Base-by-base conservation (phyloP, 2,329 filamentous ascomycete species). In the Xylariaceae sp. region DNA sequence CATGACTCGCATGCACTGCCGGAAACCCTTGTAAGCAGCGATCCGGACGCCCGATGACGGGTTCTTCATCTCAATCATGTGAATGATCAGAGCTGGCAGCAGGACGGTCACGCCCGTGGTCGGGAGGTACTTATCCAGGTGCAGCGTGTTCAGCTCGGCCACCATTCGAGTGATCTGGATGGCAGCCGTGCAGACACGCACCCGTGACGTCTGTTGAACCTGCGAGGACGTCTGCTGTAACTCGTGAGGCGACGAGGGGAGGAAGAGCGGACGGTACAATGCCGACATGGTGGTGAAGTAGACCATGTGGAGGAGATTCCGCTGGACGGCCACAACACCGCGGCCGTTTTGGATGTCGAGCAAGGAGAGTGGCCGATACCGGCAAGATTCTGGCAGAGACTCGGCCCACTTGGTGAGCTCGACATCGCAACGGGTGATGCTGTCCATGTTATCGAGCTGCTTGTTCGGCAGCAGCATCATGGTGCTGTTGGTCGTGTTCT, bases 401-500 rank as follows among this genome's bases (percentile, higher is more conserved):
- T 79, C 70, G 43, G 82, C 72, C 90, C 90, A 97, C 30, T 77
- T 72, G 53, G 81, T 78, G 36, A 97, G 73, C 60, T 89, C 83
- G 32, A 78, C 69, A 54, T 96, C 88, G 56, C 90, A 94, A 31
- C 71, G 69, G 49, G 81, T 79, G 36, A 96, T 86, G 47, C 85
- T 82, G 50, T 85, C 83, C 3, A 83, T 78, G 53, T 89, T 88
- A n/a, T 86, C 81, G 38, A 88, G 76, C 24, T 84, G 75, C 63
- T 90, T 94, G 63, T 94, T 94, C 4, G 89, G 88, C 31, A 94
- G 82, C 17, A 96, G 70, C 83, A 94, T 92, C 78, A 94, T 90
- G 13, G 80, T 84, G 59, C 71, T 83, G 51, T 77, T 80, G 35
- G 85, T 86, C 29, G 85, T 85, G 46, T 77, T 76, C 48, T 88